Conservation (phyloP, 2,329 filamentous ascomycete species). For the Trichoderma afroharzianum region DNA sequence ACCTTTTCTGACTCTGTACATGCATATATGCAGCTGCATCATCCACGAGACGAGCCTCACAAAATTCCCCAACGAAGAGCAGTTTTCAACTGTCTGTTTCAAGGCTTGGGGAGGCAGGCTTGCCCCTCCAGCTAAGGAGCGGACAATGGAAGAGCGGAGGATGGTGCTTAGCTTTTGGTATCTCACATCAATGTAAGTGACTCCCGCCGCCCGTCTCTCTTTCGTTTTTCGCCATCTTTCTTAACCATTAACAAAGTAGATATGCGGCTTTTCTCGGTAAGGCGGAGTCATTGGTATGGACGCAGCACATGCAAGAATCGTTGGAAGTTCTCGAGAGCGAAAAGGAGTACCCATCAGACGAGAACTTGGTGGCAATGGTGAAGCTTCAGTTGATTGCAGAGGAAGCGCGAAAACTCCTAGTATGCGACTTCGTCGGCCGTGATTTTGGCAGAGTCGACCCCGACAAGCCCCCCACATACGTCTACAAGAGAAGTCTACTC, state of each 20-base stretch:
- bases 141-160: constrained; percentile 49
- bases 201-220: neutral
- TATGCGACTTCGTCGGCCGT: constrained; percentile 30
- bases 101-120: constrained; percentile 31
- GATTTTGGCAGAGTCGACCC: constrained; percentile 28
- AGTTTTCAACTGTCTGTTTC: constrained; percentile 35
- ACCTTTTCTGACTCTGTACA: constrained; percentile 43
- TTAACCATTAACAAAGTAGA: constrained; percentile 22
- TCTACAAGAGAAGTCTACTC: constrained; percentile 32
- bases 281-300: constrained; percentile 54
- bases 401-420: constrained; percentile 33
- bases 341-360: constrained; percentile 48
- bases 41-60: constrained; percentile 46
- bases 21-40: constrained; percentile 41
- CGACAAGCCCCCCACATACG: constrained; percentile 29
- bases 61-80: constrained; percentile 34
- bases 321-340: constrained; percentile 43
- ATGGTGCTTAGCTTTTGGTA: constrained; percentile 47
- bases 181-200: constrained; percentile 34
- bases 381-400: constrained; percentile 40
- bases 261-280: constrained; percentile 41
- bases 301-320: constrained; percentile 55
- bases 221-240: neutral
- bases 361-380: constrained; percentile 38
- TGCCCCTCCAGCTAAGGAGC: constrained; percentile 28